Evolutionary conservation across 768 basidiomycete species (phyloP).

Genomic region (Gymnopilus junonius): DNA sequence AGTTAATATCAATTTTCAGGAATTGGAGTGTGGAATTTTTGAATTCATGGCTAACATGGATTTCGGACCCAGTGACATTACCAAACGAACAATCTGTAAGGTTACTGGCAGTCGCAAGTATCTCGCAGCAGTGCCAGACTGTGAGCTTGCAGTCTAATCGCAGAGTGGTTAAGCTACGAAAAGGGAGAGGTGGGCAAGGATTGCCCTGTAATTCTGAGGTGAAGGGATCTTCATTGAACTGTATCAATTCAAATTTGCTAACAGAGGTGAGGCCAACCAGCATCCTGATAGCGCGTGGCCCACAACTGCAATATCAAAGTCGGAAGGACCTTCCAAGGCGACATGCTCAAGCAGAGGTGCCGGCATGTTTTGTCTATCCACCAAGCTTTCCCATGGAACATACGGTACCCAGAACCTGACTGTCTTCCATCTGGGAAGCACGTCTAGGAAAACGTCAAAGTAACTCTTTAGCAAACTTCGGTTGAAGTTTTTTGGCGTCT

Average conservation of each 20-base stretch:
- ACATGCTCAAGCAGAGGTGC: constrained; percentile 3
- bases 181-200: neutral
- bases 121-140: neutral
- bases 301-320: constrained; percentile 1
- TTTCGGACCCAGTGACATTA: constrained; percentile 2
- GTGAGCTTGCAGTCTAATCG: constrained; percentile 7
- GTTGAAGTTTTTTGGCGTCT: neutral
- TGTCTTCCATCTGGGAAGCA: constrained; percentile 3
- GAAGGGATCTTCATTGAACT: constrained; percentile 6
- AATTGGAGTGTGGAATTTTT: neutral
- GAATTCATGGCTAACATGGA: neutral
- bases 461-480: neutral
- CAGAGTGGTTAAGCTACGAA: neutral
- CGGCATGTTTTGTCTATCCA: neutral
- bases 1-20: constrained; percentile 9
- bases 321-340: neutral
- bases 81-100: constrained; percentile 5
- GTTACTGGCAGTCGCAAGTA: neutral
- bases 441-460: constrained; percentile 6
- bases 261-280: constrained; percentile 2
- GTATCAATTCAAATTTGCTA: constrained; percentile 2
- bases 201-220: neutral
- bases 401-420: constrained; percentile 7
- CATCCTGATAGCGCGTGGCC: neutral
- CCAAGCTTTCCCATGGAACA: constrained; percentile 2